These are phyloP conservation scores for Daldinia vernicosa DNA, from an alignment of 495 filamentous ascomycete genomes.

Conservation along the genomic window DNA sequence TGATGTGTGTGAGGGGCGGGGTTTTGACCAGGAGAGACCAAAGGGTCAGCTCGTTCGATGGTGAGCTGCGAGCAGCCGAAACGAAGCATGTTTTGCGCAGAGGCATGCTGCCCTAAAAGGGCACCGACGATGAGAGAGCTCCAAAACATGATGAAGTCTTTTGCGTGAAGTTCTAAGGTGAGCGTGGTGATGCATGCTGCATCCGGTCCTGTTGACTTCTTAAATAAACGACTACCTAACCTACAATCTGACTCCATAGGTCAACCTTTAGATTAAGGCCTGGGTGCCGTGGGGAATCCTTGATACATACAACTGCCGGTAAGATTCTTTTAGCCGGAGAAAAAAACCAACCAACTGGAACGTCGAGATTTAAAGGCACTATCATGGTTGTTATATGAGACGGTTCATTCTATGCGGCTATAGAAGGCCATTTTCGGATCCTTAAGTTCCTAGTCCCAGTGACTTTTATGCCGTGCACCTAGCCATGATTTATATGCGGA, in stretches of 20 bases:
- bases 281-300: slow-evolving; percentile 18
- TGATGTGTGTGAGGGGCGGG: slow-evolving; percentile 54
- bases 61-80: slow-evolving; percentile 55
- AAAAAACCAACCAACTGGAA: slow-evolving; percentile 25
- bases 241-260: neutral
- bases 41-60: slow-evolving; percentile 51
- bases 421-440: neutral
- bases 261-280: slow-evolving; percentile 14
- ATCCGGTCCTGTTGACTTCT: slow-evolving; percentile 12
- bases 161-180: slow-evolving; percentile 26
- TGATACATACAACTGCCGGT: slow-evolving; percentile 27
- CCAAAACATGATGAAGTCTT: slow-evolving; percentile 39
- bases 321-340: slow-evolving; percentile 26
- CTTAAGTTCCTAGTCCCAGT: neutral
- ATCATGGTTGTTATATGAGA: neutral
- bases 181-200: slow-evolving; percentile 4
- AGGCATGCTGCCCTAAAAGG: slow-evolving; percentile 45
- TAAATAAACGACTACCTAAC: slow-evolving; percentile 26
- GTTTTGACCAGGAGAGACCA: slow-evolving; percentile 49
- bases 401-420: neutral
- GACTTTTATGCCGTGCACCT: neutral
- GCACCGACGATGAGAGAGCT: slow-evolving; percentile 36
- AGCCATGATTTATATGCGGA: neutral
- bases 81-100: slow-evolving; percentile 49
- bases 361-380: slow-evolving; percentile 17